Percentiles rank a stretch among this genome's conserved stretches.
These are phyloP conservation scores for Pestalotiopsis sp. DNA, from an alignment of 2,329 filamentous ascomycete genomes.

Conservation along the genomic window DNA sequence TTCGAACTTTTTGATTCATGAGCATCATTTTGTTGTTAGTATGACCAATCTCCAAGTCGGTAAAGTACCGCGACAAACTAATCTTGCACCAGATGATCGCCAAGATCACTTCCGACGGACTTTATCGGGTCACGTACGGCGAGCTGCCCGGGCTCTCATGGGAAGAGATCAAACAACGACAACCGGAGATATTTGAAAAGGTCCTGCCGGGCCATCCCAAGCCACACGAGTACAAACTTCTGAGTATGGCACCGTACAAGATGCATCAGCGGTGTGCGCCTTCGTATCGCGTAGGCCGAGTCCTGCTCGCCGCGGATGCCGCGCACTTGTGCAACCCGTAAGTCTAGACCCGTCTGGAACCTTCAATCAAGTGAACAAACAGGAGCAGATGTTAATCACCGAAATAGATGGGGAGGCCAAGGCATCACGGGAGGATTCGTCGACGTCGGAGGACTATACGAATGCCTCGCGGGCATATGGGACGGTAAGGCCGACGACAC, in stretches of 20 bases:
- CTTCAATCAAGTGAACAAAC: no score
- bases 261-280: conserved; percentile 62
- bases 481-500: conserved; percentile 42
- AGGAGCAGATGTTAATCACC: not conserved
- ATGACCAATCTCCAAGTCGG: not conserved
- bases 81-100: conserved; percentile 53
- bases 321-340: conserved; percentile 54
- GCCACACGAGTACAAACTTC: conserved; percentile 55
- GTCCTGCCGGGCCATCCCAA: conserved; percentile 62
- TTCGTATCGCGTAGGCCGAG: conserved; percentile 55
- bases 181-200: conserved; percentile 53
- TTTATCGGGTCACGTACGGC: conserved; percentile 66
- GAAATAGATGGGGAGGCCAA: conserved; percentile 50
- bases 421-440: conserved; percentile 65
- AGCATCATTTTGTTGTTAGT: conserved; percentile 53
- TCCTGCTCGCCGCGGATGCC: conserved; percentile 60
- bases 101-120: conserved; percentile 55
- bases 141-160: conserved; percentile 52
- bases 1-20: conserved; percentile 62
- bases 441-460: conserved; percentile 61
- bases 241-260: conserved; percentile 59
- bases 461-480: conserved; percentile 53
- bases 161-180: conserved; percentile 54
- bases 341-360: not conserved
- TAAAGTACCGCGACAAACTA: not conserved